Base-by-base conservation (phyloP, 73 alveolate genomes). In the Durusdinium trenchii region DNA sequence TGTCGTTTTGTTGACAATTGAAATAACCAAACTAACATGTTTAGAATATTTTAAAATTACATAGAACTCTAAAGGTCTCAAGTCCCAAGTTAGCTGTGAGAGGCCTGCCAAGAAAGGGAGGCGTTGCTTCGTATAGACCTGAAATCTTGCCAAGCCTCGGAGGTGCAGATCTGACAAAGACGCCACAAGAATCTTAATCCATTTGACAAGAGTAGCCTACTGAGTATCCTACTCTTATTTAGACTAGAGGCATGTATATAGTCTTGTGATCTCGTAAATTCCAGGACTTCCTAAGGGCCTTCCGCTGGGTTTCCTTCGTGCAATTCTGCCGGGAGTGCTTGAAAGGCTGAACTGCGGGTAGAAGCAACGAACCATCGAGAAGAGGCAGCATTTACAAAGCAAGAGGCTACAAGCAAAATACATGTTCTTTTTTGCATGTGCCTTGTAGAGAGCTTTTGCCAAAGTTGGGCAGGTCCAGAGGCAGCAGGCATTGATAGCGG, bases 21-120 rank as follows among this genome's bases (percentile, higher is more conserved):
- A 30, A 9, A 62, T 36, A 62, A 62, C 28, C 38, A 42, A 6
- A 30, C 6, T 42, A 64, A 18, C 23, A 26, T 64, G 79, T 26
- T 64, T 26, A n/a, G 79, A n/a, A 64, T n/a, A 23, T n/a, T n/a
- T n/a, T n/a, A n/a, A n/a, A n/a, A n/a, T n/a, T n/a, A n/a, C n/a
- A n/a, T n/a, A n/a, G n/a, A n/a, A n/a, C n/a, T n/a, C n/a, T n/a
- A n/a, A n/a, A n/a, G n/a, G n/a, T n/a, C n/a, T n/a, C n/a, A n/a
- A n/a, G n/a, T n/a, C n/a, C n/a, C n/a, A n/a, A n/a, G n/a, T n/a
- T n/a, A n/a, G n/a, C 42, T 14, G 3, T 23, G 35, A 52, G 50
- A 90, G 96, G 96, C 96, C 6, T 46, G 52, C 42, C 45, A 40
- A 18, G 96, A 62, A 51, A 47, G 75, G 12, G 96, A 90, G 47